These are phyloP conservation scores for Saturnispora galanensis DNA, from an alignment of 805 yeast species.

Conservation along the genomic window DNA sequence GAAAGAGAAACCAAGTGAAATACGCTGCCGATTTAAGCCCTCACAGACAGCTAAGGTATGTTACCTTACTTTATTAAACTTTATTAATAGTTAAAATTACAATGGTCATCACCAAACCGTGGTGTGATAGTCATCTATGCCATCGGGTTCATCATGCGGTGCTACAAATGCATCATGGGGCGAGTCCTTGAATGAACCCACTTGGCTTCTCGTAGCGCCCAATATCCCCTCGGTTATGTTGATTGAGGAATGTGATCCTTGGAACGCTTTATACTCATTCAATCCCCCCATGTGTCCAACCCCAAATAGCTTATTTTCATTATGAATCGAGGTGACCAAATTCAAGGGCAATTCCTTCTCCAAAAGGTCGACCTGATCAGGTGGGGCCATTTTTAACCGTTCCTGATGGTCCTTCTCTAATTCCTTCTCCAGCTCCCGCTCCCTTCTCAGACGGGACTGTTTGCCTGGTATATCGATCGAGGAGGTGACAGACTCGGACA, in stretches of 20 bases:
- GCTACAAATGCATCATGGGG: background rate
- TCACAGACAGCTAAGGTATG: background rate
- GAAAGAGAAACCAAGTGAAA: too few species aligned
- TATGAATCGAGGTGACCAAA: constrained; percentile 16
- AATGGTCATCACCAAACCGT: constrained; percentile 30
- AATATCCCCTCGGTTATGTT: too few species aligned
- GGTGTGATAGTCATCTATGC: constrained; percentile 31
- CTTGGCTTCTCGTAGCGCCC: too few species aligned
- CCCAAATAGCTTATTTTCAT: constrained; percentile 20
- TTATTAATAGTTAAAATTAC: too few species aligned
- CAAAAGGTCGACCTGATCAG: constrained; percentile 15
- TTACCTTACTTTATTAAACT: background rate
- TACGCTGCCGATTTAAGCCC: background rate
- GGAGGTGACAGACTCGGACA: constrained; percentile 16
- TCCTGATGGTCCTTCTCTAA: constrained; percentile 3
- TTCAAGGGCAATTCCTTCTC: constrained; percentile 23
- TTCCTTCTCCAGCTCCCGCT: constrained; percentile 7
- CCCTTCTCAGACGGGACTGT: constrained; percentile 3
- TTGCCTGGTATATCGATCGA: constrained; percentile 25
- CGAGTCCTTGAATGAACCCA: background rate
- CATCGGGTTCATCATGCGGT: constrained; percentile 20
- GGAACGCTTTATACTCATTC: too few species aligned
- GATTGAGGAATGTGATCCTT: too few species aligned
- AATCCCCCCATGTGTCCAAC: background rate
- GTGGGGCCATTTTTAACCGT: background rate